Evolutionary conservation across 2,329 filamentous ascomycete species (phyloP).

Genomic region (Gnomoniopsis sp.): DNA sequence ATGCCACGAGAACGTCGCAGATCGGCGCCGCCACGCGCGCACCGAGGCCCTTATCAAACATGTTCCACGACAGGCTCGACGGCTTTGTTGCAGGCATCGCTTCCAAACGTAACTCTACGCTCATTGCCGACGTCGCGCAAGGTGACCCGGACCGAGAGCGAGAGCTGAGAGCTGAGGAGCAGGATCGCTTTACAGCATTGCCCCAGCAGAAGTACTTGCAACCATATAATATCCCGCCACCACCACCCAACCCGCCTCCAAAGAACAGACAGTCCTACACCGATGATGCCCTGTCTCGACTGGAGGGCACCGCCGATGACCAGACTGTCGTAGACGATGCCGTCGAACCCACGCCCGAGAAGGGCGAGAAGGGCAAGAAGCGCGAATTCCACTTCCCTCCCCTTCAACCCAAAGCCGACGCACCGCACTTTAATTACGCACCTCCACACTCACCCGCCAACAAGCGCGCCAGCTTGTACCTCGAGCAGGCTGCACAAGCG

Average conservation of each 20-base stretch:
- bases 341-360: conserved; percentile 24
- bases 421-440: conserved; percentile 58
- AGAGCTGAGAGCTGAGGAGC: conserved; percentile 75
- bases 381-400: conserved; percentile 58
- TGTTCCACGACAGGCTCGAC: conserved; percentile 83
- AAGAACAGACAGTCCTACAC: conserved; percentile 24
- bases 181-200: conserved; percentile 80
- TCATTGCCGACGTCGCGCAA: conserved; percentile 77
- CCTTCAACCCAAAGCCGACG: conserved; percentile 42
- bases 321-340: conserved; percentile 31
- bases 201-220: conserved; percentile 66
- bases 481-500: conserved; percentile 16
- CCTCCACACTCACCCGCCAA: conserved; percentile 43
- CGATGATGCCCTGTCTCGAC: conserved; percentile 45
- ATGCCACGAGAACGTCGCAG: conserved; percentile 56
- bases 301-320: conserved; percentile 44
- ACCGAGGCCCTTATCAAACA: conserved; percentile 65
- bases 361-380: conserved; percentile 30
- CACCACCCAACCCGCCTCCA: conserved; percentile 16
- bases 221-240: conserved; percentile 41
- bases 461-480: conserved; percentile 28
- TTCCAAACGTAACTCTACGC: conserved; percentile 78
- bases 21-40: conserved; percentile 40
- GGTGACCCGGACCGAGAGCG: conserved; percentile 76
- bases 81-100: conserved; percentile 84